A percentile compares a stretch with the other conserved stretches of the same genome.
These are phyloP conservation scores for Citrus medica DNA, from an alignment of 345 rosid genomes.

Conservation along the genomic window DNA sequence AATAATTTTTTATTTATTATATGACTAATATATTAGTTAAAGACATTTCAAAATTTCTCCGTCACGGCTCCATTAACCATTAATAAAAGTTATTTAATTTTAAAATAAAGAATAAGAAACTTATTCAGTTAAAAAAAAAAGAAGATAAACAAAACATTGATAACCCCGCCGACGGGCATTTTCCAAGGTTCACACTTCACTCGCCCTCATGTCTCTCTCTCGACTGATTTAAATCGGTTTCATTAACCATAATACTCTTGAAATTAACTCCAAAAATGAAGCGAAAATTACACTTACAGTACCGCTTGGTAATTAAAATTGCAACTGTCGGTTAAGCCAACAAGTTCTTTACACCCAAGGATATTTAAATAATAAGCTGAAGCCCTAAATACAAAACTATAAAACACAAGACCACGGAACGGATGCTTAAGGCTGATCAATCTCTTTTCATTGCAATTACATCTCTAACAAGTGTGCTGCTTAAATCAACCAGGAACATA, in stretches of 20 bases:
- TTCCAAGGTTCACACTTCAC: too few species aligned
- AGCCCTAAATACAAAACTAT: conserved; percentile 6
- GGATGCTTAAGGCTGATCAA: conserved; percentile 3
- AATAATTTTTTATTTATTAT: too few species aligned
- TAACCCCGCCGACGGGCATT: too few species aligned
- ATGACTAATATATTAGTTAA: too few species aligned
- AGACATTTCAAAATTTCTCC: too few species aligned
- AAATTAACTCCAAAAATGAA: not conserved
- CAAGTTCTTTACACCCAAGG: conserved; percentile 8
- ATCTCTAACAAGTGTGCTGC: not conserved
- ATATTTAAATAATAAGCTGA: not conserved
- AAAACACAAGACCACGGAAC: not conserved
- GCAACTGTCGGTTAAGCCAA: not conserved
- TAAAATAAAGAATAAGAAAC: too few species aligned
- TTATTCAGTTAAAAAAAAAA: too few species aligned
- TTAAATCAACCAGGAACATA: conserved; percentile 35
- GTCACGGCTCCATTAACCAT: too few species aligned
- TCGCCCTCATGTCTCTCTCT: too few species aligned
- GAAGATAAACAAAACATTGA: too few species aligned
- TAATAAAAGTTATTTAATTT: too few species aligned
- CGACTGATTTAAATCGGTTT: too few species aligned
- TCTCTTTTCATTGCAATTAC: conserved; percentile 6
- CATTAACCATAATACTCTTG: not conserved
- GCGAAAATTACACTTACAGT: not conserved
- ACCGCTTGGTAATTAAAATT: not conserved